Base-by-base conservation (phyloP, 2,329 filamentous ascomycete species). In the Drechslera avenae region DNA sequence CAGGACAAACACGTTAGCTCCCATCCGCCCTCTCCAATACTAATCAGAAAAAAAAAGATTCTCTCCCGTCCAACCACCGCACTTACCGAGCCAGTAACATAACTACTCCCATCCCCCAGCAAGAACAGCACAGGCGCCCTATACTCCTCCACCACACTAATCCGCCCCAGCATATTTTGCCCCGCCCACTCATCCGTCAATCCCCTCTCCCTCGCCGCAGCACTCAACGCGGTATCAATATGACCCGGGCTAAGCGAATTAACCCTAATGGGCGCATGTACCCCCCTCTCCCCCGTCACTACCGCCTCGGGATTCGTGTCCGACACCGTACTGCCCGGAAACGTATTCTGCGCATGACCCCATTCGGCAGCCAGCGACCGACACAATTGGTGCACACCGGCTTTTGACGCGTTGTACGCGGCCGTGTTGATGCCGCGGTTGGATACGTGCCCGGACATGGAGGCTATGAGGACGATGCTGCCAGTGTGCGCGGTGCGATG, bases 61-160 rank as follows among this genome's bases (percentile, higher is more conserved):
- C n/a, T n/a, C n/a, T n/a, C n/a, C n/a, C n/a, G n/a, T n/a, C n/a
- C n/a, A n/a, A n/a, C n/a, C n/a, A n/a, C n/a, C n/a, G n/a, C 3
- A 58, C 57, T 46, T 40, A 56, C 60, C 16, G 75, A 68, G 16
- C 75, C 83, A 8, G 84, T 86, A 52, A 91, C 85, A 73, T 92
- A 93, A 41, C 79, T 80, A 43, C 85, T 85, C 6, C 61, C 66
- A 2, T 65, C 62, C 1, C 52, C 57, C n/a, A 68, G 33, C 39
- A 67, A 39, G 58, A 78, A 72, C 16, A 69, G n/a, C n/a, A 59
- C 53, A 0, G 63, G 54, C 4, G 52, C 63, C 32, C 62, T 55
- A 30, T 54, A 66, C 42, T 69, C 65, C 14, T 66, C 59, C 13
- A 54, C 48, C 42, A 61, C 75, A 39, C 68, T 72, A 31, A 74